Evolutionary conservation across 2,329 filamentous ascomycete genomes (phyloP).

Genomic region (Ophiostoma fasciatum): DNA sequence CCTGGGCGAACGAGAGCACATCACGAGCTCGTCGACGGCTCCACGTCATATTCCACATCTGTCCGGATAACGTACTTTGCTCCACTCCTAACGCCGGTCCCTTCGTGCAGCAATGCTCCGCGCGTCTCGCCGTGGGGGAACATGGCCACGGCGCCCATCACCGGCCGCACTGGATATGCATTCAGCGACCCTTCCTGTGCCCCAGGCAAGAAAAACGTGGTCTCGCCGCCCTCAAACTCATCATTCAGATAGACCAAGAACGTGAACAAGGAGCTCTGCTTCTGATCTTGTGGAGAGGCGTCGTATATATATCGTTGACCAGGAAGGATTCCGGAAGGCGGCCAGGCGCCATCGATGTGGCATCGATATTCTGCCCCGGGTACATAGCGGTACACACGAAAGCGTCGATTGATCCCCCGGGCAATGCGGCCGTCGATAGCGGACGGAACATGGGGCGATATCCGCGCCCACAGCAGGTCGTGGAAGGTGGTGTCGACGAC

Average conservation of each 20-base stretch:
- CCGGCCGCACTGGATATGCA: slow-evolving; percentile 51
- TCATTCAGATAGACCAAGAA: slow-evolving; percentile 58
- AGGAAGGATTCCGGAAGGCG: slow-evolving; percentile 47
- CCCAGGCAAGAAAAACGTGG: slow-evolving; percentile 54
- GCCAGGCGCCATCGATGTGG: slow-evolving; percentile 61
- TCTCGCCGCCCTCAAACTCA: slow-evolving; percentile 57
- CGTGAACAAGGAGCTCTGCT: slow-evolving; percentile 53
- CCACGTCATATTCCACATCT: slow-evolving; percentile 56
- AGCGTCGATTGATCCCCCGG: slow-evolving; percentile 52
- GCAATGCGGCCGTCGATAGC: slow-evolving; percentile 39
- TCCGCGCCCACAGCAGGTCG: slow-evolving; percentile 46
- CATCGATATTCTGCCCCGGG: slow-evolving; percentile 57
- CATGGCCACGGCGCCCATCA: slow-evolving; percentile 53
- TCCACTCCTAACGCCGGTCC: slow-evolving; percentile 52
- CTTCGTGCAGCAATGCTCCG: slow-evolving; percentile 52
- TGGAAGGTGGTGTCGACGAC: slow-evolving; percentile 49
- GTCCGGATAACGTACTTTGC: slow-evolving; percentile 56
- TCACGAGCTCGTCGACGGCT: no score
- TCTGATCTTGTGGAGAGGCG: slow-evolving; percentile 39
- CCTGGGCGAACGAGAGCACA: no score
- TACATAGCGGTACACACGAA: slow-evolving; percentile 58
- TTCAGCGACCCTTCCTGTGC: slow-evolving; percentile 50
- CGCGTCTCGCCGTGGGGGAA: slow-evolving; percentile 56
- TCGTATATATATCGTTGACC: slow-evolving; percentile 51
- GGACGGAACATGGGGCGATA: slow-evolving; percentile 41